Percentiles rank a stretch among this genome's conserved stretches.
Evolutionary conservation across 139 green algal genomes (phyloP).

Genomic region (Auxenochlorella protothecoides): DNA sequence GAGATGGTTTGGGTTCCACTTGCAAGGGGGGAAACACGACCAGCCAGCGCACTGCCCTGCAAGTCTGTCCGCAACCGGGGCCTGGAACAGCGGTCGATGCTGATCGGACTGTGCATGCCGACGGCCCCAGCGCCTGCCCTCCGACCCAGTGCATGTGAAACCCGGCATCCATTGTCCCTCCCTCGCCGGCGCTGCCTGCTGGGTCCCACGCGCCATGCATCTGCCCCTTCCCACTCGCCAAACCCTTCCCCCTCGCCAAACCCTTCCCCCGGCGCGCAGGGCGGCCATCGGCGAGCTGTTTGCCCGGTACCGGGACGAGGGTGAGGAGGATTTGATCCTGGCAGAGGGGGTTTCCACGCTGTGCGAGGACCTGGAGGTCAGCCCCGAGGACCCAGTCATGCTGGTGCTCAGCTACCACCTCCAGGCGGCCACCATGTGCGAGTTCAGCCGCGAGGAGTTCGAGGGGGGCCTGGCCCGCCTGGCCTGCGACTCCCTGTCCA

Average conservation of each 20-base stretch:
- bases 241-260: neutral
- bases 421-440: constrained; percentile 72
- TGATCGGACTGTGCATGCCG: no score
- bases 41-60: no score
- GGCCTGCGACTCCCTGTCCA: constrained; percentile 49
- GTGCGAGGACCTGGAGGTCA: constrained; percentile 68
- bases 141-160: no score
- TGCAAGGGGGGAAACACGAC: no score
- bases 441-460: constrained; percentile 75
- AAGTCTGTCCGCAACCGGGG: no score
- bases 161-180: no score
- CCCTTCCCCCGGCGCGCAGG: neutral
- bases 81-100: no score
- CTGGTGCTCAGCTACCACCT: constrained; percentile 81
- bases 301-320: neutral
- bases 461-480: constrained; percentile 47
- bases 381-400: constrained; percentile 73
- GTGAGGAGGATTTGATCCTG: neutral
- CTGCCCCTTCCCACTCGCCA: neutral
- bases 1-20: no score
- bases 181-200: no score
- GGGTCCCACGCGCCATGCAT: no score
- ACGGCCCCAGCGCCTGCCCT: no score
- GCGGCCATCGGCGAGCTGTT: constrained; percentile 26
- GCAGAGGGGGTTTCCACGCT: constrained; percentile 64